Base-by-base conservation (phyloP, 2,329 filamentous ascomycete genomes). In the Penicillium polonicum region DNA sequence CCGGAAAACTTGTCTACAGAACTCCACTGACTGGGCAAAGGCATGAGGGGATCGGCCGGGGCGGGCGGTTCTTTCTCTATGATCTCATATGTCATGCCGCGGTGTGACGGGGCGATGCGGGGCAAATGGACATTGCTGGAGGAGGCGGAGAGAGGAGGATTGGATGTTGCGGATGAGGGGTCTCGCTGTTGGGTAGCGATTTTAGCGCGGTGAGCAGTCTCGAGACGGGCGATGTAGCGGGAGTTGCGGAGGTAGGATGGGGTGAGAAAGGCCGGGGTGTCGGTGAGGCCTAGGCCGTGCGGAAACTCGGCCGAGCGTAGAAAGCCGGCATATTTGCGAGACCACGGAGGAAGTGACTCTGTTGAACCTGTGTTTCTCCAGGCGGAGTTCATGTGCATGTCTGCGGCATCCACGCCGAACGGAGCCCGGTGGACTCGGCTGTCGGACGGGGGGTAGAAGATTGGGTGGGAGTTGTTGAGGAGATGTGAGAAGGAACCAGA, bases 211-310 rank as follows among this genome's bases (percentile, higher is more conserved):
- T 92, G 83, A 57, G 83, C 85, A 60, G 90, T 86, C 66, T 89
- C 85, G 48, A 97, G 81, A 71, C 85, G 87, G 66, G 88, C 84
- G 52, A 93, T 85, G 74, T 96, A 92, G 68, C 86, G 85, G 15
- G 91, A 93, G 39, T 85, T 85, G 65, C 82, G 81, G 44, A 97
- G 83, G 75, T 97, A 97, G 5, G 91, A 92, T 0, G 93, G 93
- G 12, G 88, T 83, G 74, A 96, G 92, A 79, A 93, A 93, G 57
- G 74, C 67, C 62, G 64, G 68, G 43, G 41, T 70, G 63, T 61
- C 73, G 68, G 56, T 67, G 66, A 67, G 60, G 44, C 60, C 63
- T 41, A 68, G 61, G 46, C 57, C 61, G 38, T 67, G 64, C 36
- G 64, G 58, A 50, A 69, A 65, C 13, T 69, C 69, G 48, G 69